Percentiles rank a stretch among this genome's conserved stretches.
phyloP scores from a whole-genome alignment of 2,329 filamentous ascomycete genomes.

The Trichoderma brevicompactum region DNA sequence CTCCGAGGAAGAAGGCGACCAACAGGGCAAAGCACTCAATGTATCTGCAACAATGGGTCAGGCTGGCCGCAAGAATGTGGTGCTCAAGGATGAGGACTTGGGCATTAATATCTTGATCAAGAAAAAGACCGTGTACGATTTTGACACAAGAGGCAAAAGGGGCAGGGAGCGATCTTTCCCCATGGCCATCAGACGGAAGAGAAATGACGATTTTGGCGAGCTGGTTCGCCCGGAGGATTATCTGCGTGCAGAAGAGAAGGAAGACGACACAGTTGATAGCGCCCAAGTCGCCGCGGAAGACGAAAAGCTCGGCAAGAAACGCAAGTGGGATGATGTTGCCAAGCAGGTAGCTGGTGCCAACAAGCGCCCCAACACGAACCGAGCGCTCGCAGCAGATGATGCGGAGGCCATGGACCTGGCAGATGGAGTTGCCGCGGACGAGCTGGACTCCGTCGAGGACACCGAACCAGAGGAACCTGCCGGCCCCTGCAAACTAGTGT shows the following conservation, averaged over 20 bases:
- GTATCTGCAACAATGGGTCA: constrained; percentile 85
- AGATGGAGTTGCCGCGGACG: constrained; percentile 53
- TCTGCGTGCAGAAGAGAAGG: constrained; percentile 86
- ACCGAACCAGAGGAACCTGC: constrained; percentile 53
- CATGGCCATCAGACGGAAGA: constrained; percentile 75
- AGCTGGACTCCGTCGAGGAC: constrained; percentile 63
- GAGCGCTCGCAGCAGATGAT: constrained; percentile 51
- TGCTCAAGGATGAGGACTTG: constrained; percentile 84
- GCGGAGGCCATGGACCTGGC: constrained; percentile 45
- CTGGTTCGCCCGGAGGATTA: constrained; percentile 93
- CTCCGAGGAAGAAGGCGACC: constrained; percentile 84
- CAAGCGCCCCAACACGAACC: constrained; percentile 62
- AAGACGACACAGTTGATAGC: constrained; percentile 68
- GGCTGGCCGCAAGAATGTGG: constrained; percentile 81
- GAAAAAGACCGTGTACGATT: constrained; percentile 90
- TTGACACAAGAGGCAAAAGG: constrained; percentile 86
- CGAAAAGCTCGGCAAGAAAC: constrained; percentile 81
- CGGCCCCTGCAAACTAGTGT: constrained; percentile 77
- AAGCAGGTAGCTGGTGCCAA: constrained; percentile 47
- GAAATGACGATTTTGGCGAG: constrained; percentile 91
- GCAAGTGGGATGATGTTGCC: constrained; percentile 82
- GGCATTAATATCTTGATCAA: constrained; percentile 90
- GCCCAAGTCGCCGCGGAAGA: constrained; percentile 49
- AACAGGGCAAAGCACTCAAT: constrained; percentile 90
- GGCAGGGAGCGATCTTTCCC: constrained; percentile 93